Percentiles rank a stretch among this genome's conserved stretches.
Evolutionary conservation across 495 filamentous ascomycete genomes (phyloP).

Genomic region (Thermothielavioides terrestris): DNA sequence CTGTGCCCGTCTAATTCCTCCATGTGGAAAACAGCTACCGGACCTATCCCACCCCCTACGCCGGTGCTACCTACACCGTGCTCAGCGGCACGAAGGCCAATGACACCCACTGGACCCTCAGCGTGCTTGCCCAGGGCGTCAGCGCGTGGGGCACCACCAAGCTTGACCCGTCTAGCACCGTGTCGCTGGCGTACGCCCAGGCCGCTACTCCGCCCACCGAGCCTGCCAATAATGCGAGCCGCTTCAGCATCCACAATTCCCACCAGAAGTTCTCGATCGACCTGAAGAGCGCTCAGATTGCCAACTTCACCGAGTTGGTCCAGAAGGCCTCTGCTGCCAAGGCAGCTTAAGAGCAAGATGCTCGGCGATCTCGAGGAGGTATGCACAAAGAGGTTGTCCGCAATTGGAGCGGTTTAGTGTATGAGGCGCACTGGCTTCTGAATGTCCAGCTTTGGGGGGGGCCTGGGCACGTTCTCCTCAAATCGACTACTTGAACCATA

Average conservation of each 20-base stretch:
- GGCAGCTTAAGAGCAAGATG: background rate
- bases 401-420: no score
- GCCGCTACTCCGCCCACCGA: slow-evolving; percentile 23
- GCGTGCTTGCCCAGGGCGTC: slow-evolving; percentile 29
- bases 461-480: no score
- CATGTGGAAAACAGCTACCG: slow-evolving; percentile 17
- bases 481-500: no score
- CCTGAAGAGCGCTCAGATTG: slow-evolving; percentile 30
- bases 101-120: slow-evolving; percentile 33
- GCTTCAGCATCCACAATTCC: slow-evolving; percentile 35
- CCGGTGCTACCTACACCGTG: slow-evolving; percentile 22
- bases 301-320: slow-evolving; percentile 30
- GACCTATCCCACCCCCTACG: slow-evolving; percentile 18
- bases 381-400: no score
- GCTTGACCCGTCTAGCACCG: slow-evolving; percentile 31
- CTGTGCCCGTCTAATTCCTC: no score
- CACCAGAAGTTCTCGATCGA: slow-evolving; percentile 30
- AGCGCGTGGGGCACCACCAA: slow-evolving; percentile 26
- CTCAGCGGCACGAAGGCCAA: slow-evolving; percentile 21
- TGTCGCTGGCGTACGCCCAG: slow-evolving; percentile 34
- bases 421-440: no score
- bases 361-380: background rate
- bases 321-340: slow-evolving; percentile 9
- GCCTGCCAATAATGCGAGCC: slow-evolving; percentile 26
- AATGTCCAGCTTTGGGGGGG: no score